Conservation (phyloP, 176 grass and related monocot genomes). For the Hordeum vulgare region DNA sequence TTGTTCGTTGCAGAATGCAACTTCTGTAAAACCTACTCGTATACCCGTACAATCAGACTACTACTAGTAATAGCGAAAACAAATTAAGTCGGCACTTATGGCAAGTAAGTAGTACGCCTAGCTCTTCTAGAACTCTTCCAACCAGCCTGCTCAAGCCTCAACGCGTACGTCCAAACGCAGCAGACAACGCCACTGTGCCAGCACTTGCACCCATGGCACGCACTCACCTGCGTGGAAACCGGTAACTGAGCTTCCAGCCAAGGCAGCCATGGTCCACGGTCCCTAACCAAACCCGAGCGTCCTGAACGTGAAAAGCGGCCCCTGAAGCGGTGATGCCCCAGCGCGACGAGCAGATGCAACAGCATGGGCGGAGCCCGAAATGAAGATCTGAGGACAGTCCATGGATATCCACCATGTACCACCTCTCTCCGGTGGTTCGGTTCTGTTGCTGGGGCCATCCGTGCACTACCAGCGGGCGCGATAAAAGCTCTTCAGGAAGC, state of each 20-base stretch:
- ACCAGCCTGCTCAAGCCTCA: neutral
- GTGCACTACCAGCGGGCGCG: neutral
- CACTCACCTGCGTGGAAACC: neutral
- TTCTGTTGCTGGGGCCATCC: neutral
- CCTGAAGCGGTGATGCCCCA: neutral
- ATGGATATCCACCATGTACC: neutral
- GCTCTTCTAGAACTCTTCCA: constrained; percentile 9
- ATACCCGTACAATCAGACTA: too few species aligned
- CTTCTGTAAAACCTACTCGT: neutral
- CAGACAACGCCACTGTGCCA: neutral
- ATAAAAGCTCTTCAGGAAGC: neutral
- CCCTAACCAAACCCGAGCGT: too few species aligned
- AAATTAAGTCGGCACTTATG: neutral
- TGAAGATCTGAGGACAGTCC: neutral
- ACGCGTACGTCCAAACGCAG: neutral
- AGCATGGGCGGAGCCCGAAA: neutral
- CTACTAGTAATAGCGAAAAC: neutral
- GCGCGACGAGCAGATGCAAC: neutral
- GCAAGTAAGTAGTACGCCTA: neutral
- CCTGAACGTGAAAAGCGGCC: neutral
- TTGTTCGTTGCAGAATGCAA: neutral
- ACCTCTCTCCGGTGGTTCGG: neutral
- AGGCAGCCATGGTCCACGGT: neutral
- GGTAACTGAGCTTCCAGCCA: neutral
- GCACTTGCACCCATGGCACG: neutral